A percentile compares a stretch with the other conserved stretches of the same genome.
phyloP scores from a whole-genome alignment of 2,329 filamentous ascomycete species.

The Lasiodiplodia theobromae region DNA sequence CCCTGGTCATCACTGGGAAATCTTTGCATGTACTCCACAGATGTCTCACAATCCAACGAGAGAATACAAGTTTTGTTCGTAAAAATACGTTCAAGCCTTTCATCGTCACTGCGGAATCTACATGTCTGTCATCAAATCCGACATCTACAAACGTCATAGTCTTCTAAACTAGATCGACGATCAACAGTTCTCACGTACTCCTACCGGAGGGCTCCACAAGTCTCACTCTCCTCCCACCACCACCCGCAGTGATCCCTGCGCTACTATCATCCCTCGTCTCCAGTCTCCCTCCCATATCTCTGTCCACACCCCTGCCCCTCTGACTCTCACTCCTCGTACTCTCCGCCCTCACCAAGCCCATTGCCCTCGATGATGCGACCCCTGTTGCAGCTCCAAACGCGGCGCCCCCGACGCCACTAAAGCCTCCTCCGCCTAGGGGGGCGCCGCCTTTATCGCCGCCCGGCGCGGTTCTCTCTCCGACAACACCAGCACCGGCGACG shows the following conservation, averaged over 20 bases:
- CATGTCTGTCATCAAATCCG: not conserved
- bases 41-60: not conserved
- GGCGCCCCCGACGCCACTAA: slow-evolving; percentile 9
- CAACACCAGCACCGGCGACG: not conserved
- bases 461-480: not conserved
- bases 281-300: not conserved
- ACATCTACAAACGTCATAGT: not conserved
- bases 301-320: slow-evolving; percentile 11
- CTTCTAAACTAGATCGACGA: not conserved
- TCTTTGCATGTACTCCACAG: too few species aligned
- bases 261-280: slow-evolving; percentile 22
- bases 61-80: not conserved
- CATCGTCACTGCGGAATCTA: not conserved
- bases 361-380: not conserved
- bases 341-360: slow-evolving; percentile 1
- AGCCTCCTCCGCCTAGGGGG: slow-evolving; percentile 6
- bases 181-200: slow-evolving; percentile 7
- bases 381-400: slow-evolving; percentile 4
- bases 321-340: slow-evolving; percentile 18
- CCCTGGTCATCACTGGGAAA: not conserved
- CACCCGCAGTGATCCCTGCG: slow-evolving; percentile 33
- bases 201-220: slow-evolving; percentile 36
- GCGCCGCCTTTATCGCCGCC: not conserved
- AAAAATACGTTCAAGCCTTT: not conserved
- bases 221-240: slow-evolving; percentile 41